Conservation (phyloP, 164 flowering plant species). For the Paratinospora sagittata region DNA sequence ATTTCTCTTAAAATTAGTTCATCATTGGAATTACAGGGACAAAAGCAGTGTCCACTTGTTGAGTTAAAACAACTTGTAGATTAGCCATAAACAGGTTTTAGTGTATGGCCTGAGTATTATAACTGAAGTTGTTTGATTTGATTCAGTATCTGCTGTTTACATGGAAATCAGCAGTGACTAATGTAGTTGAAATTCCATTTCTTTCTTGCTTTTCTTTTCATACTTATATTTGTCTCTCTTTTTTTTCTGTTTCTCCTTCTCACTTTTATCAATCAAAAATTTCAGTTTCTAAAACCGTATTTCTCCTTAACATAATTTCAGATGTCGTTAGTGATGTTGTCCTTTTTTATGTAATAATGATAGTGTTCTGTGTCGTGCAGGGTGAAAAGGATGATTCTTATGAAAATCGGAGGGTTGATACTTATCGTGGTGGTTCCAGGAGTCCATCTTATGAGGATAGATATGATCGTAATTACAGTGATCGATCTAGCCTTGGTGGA, state of each 20-base stretch:
- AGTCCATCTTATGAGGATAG: constrained; percentile 79
- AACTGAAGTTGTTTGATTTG: not conserved
- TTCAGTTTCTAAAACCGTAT: not conserved
- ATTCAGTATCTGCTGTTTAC: not conserved
- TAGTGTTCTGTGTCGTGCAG: constrained; percentile 27
- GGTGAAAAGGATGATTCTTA: constrained; percentile 59
- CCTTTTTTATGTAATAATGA: not conserved
- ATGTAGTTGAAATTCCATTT: not conserved
- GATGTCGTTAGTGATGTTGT: constrained; percentile 4
- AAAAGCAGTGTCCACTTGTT: not conserved
- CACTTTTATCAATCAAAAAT: not conserved
- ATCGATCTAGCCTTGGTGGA: constrained; percentile 60
- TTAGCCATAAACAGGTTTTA: not conserved
- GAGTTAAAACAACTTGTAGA: not conserved
- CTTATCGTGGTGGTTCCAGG: constrained; percentile 57
- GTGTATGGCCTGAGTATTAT: not conserved
- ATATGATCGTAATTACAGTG: constrained; percentile 60
- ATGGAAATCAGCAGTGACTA: too few species aligned
- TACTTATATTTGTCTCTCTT: not conserved
- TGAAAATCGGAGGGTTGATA: constrained; percentile 50
- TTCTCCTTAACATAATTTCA: not conserved
- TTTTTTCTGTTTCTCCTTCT: too few species aligned
- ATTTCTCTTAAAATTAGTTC: not conserved
- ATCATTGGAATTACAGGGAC: not conserved
- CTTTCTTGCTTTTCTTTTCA: not conserved